These are phyloP conservation scores for Daedalea quercina DNA, from an alignment of 768 basidiomycete genomes.

Conservation along the genomic window DNA sequence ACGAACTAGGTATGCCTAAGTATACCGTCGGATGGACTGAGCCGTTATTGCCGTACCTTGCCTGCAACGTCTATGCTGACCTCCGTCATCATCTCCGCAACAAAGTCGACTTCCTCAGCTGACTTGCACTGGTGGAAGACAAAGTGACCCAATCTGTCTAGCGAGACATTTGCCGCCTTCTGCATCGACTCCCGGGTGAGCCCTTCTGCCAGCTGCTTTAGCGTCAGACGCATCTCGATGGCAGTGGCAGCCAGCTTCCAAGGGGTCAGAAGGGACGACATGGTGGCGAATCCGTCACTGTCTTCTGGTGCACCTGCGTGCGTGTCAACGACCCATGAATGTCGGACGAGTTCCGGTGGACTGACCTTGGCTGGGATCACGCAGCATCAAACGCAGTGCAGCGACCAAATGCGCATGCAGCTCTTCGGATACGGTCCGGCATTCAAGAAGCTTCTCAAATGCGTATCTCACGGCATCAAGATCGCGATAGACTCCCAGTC, in stretches of 20 bases:
- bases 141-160: conserved; percentile 60
- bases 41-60: conserved; percentile 48
- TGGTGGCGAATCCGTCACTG: background rate
- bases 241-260: conserved; percentile 82
- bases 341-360: background rate
- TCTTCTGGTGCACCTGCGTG: conserved; percentile 1
- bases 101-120: conserved; percentile 74
- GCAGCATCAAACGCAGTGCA: conserved; percentile 60
- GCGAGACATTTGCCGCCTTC: conserved; percentile 48
- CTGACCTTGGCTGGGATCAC: conserved; percentile 54
- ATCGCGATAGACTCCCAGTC: conserved; percentile 70
- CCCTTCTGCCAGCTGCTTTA: conserved; percentile 67
- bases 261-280: conserved; percentile 65
- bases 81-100: conserved; percentile 75
- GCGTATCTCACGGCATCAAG: conserved; percentile 62
- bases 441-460: conserved; percentile 54
- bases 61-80: conserved; percentile 58
- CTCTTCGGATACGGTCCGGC: conserved; percentile 18
- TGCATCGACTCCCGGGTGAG: conserved; percentile 50
- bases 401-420: conserved; percentile 58
- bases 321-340: background rate
- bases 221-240: conserved; percentile 69
- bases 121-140: conserved; percentile 71
- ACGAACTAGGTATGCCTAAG: conserved; percentile 45
- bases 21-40: background rate